These are phyloP conservation scores for Pichia manshurica DNA, from an alignment of 805 yeast genomes.

Conservation along the genomic window DNA sequence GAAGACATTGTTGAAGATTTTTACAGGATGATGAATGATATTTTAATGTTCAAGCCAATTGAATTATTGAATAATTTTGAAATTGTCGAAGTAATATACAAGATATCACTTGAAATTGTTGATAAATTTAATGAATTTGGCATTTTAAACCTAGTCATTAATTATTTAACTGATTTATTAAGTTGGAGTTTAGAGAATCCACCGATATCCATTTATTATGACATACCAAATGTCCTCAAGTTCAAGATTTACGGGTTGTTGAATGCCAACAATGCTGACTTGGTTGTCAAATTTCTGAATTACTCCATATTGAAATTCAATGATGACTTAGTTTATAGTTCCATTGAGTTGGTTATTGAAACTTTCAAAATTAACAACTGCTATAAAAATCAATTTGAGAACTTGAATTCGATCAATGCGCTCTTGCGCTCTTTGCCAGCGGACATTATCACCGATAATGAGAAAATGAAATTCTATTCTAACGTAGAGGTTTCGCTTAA, in stretches of 20 bases:
- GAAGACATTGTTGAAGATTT: conserved; percentile 79
- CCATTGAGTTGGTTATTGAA: conserved; percentile 66
- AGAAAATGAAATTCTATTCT: conserved; percentile 55
- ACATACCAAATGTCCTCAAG: conserved; percentile 49
- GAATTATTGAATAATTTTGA: conserved; percentile 42
- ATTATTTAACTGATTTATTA: conserved; percentile 72
- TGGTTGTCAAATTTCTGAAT: conserved; percentile 48
- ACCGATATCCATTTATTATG: conserved; percentile 64
- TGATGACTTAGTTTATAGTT: conserved; percentile 62
- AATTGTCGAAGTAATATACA: conserved; percentile 46
- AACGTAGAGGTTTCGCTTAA: conserved; percentile 55
- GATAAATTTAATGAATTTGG: conserved; percentile 57
- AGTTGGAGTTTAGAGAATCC: conserved; percentile 82
- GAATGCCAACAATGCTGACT: conserved; percentile 50
- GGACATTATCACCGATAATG: conserved; percentile 59
- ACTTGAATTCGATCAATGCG: conserved; percentile 54
- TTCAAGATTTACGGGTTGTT: conserved; percentile 34
- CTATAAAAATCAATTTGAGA: conserved; percentile 35
- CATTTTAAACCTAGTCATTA: conserved; percentile 63
- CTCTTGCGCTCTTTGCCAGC: conserved; percentile 54
- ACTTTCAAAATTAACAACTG: conserved; percentile 49
- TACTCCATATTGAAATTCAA: conserved; percentile 74
- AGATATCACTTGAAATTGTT: conserved; percentile 53
- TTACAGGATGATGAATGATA: conserved; percentile 71
- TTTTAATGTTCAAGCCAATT: conserved; percentile 67